A percentile compares a stretch with the other conserved stretches of the same genome.
phyloP scores from a whole-genome alignment of 495 filamentous ascomycete species.

The Aspergillus biplanus region DNA sequence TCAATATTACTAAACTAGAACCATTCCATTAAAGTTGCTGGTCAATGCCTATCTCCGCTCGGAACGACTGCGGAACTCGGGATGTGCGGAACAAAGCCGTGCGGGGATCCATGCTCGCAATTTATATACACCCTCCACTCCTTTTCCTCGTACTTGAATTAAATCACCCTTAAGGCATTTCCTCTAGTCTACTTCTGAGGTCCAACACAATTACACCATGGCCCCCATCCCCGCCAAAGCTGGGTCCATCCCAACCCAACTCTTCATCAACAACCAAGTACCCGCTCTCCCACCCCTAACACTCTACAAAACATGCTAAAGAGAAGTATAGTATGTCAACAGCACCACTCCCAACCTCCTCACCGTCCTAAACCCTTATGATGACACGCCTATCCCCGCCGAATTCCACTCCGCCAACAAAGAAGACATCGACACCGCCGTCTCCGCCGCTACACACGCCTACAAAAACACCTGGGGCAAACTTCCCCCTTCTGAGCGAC shows the following conservation, averaged over 20 bases:
- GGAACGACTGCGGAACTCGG: too few relatives aligned
- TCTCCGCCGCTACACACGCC: constrained; percentile 13
- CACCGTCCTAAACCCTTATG: constrained; percentile 17
- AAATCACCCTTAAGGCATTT: not conserved
- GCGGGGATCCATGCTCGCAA: too few relatives aligned
- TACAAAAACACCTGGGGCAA: constrained; percentile 15
- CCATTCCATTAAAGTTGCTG: too few relatives aligned
- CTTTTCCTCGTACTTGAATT: not conserved
- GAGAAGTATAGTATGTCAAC: constrained; percentile 14
- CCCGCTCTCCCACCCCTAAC: not conserved
- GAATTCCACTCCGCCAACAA: constrained; percentile 11
- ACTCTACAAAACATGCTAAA: not conserved
- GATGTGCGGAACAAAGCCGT: too few relatives aligned
- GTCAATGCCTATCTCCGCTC: too few relatives aligned
- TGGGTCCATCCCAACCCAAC: constrained; percentile 11
- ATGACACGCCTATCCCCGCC: constrained; percentile 14
- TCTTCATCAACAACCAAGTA: constrained; percentile 26
- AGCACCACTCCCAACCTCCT: constrained; percentile 8
- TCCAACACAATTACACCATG: not conserved
- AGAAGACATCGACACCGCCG: constrained; percentile 19
- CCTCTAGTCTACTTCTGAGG: not conserved
- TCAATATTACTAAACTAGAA: too few relatives aligned
- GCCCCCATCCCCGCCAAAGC: not conserved
- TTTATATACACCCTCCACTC: too few relatives aligned
- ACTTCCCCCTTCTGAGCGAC: constrained; percentile 8